Evolutionary conservation across 2,329 filamentous ascomycete species (phyloP).

Genomic region (Lachnellula hyalina): DNA sequence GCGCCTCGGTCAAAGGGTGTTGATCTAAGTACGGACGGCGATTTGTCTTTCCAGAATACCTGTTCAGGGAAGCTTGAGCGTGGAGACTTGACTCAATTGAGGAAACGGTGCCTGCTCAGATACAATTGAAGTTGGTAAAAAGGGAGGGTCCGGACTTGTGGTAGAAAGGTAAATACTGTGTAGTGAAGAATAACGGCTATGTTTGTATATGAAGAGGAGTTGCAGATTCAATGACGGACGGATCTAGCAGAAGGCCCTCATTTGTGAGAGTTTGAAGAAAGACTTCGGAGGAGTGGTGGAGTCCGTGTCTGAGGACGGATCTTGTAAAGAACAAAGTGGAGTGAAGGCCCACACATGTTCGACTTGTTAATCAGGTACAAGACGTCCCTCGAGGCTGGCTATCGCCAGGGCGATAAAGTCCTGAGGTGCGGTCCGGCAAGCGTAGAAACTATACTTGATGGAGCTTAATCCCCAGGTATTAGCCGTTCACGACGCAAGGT

Average conservation of each 20-base stretch:
- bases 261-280: conserved; percentile 12
- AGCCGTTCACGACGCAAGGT: conserved; percentile 18
- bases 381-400: neutral
- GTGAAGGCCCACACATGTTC: conserved; percentile 6
- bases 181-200: neutral
- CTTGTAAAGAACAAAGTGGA: conserved; percentile 18
- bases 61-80: neutral
- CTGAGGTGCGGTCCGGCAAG: conserved; percentile 4
- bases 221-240: neutral
- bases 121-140: neutral
- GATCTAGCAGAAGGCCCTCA: conserved; percentile 12
- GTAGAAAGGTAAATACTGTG: conserved; percentile 5
- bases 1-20: conserved; percentile 11
- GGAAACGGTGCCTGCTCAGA: neutral
- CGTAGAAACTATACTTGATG: conserved; percentile 1
- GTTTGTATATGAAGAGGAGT: neutral
- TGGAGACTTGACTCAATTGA: neutral
- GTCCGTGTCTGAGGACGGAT: conserved; percentile 19
- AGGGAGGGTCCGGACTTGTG: conserved; percentile 14
- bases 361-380: conserved; percentile 21
- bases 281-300: conserved; percentile 17
- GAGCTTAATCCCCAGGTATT: conserved; percentile 19
- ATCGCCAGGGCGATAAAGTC: conserved; percentile 4
- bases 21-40: conserved; percentile 6
- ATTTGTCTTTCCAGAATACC: neutral